phyloP scores from a whole-genome alignment of 2,329 filamentous ascomycete species.

The Diaporthe ampelina region DNA sequence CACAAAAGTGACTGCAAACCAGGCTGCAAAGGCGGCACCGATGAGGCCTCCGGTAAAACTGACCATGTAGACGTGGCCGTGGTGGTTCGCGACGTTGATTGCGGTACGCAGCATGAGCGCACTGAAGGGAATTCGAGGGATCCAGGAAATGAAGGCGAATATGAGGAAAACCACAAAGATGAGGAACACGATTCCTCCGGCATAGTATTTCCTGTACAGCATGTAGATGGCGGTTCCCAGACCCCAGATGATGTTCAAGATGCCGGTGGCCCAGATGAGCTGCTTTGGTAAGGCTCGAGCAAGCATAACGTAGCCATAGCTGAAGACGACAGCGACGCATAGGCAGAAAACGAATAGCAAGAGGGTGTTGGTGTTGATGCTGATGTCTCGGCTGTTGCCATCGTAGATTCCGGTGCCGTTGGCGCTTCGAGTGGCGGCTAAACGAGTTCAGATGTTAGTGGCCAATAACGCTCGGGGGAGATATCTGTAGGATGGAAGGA shows the following conservation, averaged over 20 bases:
- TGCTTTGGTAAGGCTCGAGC: constrained; percentile 86
- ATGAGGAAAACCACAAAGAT: constrained; percentile 85
- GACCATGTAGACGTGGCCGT: constrained; percentile 89
- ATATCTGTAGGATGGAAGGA: not conserved
- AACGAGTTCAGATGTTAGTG: constrained; percentile 32
- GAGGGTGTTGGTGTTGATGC: constrained; percentile 85
- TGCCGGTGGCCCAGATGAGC: constrained; percentile 93
- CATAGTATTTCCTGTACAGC: constrained; percentile 81
- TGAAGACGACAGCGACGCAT: constrained; percentile 79
- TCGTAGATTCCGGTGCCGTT: constrained; percentile 83
- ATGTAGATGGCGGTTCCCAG: constrained; percentile 92
- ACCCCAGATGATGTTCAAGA: constrained; percentile 87
- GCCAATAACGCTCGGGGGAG: not conserved
- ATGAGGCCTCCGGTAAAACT: constrained; percentile 86
- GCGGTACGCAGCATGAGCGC: constrained; percentile 89
- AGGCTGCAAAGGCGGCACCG: constrained; percentile 82
- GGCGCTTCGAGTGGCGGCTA: constrained; percentile 67
- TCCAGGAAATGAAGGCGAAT: constrained; percentile 91
- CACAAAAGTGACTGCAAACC: constrained; percentile 89
- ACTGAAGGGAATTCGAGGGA: constrained; percentile 89
- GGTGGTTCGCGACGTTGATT: constrained; percentile 86
- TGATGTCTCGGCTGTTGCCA: constrained; percentile 70
- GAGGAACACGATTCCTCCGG: constrained; percentile 88
- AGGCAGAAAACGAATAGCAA: constrained; percentile 87
- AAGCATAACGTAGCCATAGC: constrained; percentile 81